Conservation (phyloP, 148 eudicot genomes). For the Fagopyrum esculentum region DNA sequence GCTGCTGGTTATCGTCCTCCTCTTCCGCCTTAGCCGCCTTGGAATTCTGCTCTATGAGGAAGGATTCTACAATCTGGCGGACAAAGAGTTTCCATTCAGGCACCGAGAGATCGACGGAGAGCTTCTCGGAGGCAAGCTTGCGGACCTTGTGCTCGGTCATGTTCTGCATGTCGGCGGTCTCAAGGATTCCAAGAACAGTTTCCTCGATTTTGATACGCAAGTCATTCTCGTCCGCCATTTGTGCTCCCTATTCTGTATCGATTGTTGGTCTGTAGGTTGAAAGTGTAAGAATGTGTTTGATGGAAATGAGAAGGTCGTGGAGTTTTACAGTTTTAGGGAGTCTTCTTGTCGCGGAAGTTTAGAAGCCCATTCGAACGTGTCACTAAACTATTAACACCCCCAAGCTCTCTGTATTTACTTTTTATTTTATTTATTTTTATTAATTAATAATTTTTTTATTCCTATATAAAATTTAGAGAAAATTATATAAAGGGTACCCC, state of each 20-base stretch:
- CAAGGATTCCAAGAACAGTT: constrained; percentile 55
- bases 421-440: too few relatives aligned
- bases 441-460: too few relatives aligned
- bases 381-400: too few relatives aligned
- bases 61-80: constrained; percentile 54
- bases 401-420: too few relatives aligned
- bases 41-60: constrained; percentile 32
- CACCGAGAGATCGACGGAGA: constrained; percentile 59
- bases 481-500: too few relatives aligned
- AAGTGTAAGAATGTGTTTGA: background rate
- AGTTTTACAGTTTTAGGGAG: background rate
- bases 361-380: too few relatives aligned
- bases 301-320: background rate
- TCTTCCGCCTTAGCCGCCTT: constrained; percentile 4
- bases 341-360: background rate
- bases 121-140: constrained; percentile 53
- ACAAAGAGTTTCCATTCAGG: constrained; percentile 56
- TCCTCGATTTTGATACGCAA: constrained; percentile 35
- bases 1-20: constrained; percentile 10
- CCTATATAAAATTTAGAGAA: too few relatives aligned
- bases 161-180: constrained; percentile 55
- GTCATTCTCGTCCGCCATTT: constrained; percentile 36
- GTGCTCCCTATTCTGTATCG: background rate
- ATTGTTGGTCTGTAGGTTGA: background rate
- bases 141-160: constrained; percentile 71